phyloP scores from a whole-genome alignment of 2,329 filamentous ascomycete species.

The Claviceps purpurea region DNA sequence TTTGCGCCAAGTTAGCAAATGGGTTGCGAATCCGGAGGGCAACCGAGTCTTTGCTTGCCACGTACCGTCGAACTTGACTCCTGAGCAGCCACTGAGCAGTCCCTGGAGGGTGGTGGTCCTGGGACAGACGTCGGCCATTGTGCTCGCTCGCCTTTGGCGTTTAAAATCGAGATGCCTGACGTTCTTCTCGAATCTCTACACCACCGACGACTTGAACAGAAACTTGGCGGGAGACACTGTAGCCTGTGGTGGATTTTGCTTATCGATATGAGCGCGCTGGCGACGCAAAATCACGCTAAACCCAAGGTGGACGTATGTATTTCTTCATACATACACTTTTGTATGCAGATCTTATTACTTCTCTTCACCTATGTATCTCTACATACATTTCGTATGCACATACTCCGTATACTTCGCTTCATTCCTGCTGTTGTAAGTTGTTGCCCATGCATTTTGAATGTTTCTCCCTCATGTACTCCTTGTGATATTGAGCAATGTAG shows the following conservation, averaged over 20 bases:
- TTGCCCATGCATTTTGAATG: too few relatives aligned
- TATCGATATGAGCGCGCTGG: conserved; percentile 3
- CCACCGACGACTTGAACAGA: background rate
- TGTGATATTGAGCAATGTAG: too few relatives aligned
- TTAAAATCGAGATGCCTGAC: background rate
- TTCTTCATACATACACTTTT: too few relatives aligned
- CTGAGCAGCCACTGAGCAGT: background rate
- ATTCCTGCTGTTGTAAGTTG: too few relatives aligned
- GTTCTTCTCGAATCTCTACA: background rate
- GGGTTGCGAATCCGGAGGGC: background rate
- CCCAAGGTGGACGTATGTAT: background rate
- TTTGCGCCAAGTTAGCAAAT: conserved; percentile 7
- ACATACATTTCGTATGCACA: too few relatives aligned
- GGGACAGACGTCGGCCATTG: conserved; percentile 2
- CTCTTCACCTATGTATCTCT: too few relatives aligned
- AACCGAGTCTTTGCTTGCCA: background rate
- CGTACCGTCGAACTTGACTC: conserved; percentile 4
- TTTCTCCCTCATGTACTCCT: too few relatives aligned
- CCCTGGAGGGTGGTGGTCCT: background rate
- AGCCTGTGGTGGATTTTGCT: background rate
- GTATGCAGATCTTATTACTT: too few relatives aligned
- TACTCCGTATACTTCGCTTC: too few relatives aligned
- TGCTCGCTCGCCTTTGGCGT: background rate
- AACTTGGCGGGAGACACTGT: conserved; percentile 1
- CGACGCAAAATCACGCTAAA: background rate